phyloP scores from a whole-genome alignment of 2,329 filamentous ascomycete genomes.

The Penicillium palitans region DNA sequence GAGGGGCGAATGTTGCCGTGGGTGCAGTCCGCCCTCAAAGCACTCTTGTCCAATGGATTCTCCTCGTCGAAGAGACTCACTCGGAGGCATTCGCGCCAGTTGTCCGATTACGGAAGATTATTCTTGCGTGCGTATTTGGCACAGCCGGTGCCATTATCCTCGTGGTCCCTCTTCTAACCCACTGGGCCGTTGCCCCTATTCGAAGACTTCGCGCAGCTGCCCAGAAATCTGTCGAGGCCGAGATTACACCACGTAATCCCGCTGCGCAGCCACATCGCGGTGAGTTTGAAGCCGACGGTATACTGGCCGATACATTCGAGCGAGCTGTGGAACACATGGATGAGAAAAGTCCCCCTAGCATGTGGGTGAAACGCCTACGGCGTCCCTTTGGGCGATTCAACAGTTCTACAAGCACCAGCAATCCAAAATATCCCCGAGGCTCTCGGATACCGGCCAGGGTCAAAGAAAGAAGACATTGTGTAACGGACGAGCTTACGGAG shows the following conservation, averaged over 20 bases:
- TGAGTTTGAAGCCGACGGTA: not conserved
- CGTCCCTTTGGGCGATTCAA: conserved; percentile 13
- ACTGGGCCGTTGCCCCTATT: conserved; percentile 79
- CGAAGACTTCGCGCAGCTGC: conserved; percentile 73
- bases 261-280: not conserved
- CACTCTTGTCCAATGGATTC: conserved; percentile 73
- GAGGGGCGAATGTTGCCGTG: conserved; percentile 69
- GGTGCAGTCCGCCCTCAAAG: conserved; percentile 73
- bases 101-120: conserved; percentile 70
- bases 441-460: conserved; percentile 89
- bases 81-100: conserved; percentile 77
- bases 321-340: conserved; percentile 7
- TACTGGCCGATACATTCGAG: not conserved
- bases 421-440: not conserved
- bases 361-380: conserved; percentile 20
- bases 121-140: conserved; percentile 82
- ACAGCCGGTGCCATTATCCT: conserved; percentile 72
- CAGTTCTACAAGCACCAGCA: conserved; percentile 3
- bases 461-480: conserved; percentile 68
- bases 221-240: conserved; percentile 67
- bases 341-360: conserved; percentile 14
- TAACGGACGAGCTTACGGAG: conserved; percentile 84
- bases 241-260: conserved; percentile 29
- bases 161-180: conserved; percentile 74
- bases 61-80: conserved; percentile 75